Conservation (phyloP, 306 rosid genomes). For the Vigna unguiculata region DNA sequence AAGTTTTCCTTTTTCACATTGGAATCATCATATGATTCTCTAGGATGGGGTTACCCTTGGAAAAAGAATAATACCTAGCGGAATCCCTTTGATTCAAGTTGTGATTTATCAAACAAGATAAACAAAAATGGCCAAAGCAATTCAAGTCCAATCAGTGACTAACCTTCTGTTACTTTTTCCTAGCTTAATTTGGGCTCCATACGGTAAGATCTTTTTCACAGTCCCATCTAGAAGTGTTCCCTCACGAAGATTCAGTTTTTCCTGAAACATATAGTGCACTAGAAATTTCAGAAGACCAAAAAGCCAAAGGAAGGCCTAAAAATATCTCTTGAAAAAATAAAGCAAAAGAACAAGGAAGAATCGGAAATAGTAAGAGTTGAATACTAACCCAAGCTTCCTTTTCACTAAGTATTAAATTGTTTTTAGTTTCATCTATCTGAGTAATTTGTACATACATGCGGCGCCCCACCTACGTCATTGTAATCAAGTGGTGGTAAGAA, state of each 20-base stretch:
- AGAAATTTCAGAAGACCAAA: conserved; percentile 33
- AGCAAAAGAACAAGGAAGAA: conserved; percentile 27
- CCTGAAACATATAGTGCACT: conserved; percentile 54
- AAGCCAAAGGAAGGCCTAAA: conserved; percentile 14
- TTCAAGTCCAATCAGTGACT: conserved; percentile 34
- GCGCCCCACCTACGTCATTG: conserved; percentile 76
- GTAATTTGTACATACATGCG: conserved; percentile 67
- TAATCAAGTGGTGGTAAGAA: conserved; percentile 37
- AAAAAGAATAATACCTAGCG: neutral
- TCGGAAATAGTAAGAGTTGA: conserved; percentile 25
- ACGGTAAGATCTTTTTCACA: conserved; percentile 75
- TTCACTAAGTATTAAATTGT: conserved; percentile 81
- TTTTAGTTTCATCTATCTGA: conserved; percentile 78
- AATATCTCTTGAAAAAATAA: neutral
- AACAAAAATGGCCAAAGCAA: conserved; percentile 25
- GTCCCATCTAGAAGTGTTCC: conserved; percentile 91
- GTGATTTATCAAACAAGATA: conserved; percentile 10
- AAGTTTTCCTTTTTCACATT: neutral
- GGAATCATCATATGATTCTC: neutral
- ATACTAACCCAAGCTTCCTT: conserved; percentile 92
- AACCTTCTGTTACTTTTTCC: conserved; percentile 78
- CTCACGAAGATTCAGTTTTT: conserved; percentile 69
- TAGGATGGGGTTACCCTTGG: neutral
- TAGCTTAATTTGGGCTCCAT: conserved; percentile 89
- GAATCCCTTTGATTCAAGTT: conserved; percentile 15